Evolutionary conservation across 2,329 filamentous ascomycete species (phyloP).

Genomic region (Phoma sp.): DNA sequence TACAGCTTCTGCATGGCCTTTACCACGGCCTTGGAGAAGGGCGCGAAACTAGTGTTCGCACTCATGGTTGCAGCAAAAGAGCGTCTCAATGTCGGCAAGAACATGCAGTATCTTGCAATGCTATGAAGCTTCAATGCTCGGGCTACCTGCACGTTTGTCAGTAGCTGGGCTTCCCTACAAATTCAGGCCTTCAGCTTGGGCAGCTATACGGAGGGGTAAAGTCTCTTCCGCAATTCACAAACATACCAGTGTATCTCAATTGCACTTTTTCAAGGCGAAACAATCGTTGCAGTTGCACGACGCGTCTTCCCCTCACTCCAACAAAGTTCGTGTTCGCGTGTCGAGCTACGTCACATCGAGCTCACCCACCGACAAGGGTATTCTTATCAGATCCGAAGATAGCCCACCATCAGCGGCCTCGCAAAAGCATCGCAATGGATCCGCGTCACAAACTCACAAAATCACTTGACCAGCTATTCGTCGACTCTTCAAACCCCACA

Average conservation of each 20-base stretch:
- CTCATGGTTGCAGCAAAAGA: constrained; percentile 49
- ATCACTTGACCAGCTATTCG: constrained; percentile 34
- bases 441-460: constrained; percentile 46
- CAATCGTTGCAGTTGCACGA: neutral
- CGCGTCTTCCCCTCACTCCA: neutral
- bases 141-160: constrained; percentile 4
- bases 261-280: neutral
- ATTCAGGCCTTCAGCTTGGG: neutral
- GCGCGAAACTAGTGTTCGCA: constrained; percentile 56
- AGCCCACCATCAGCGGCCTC: constrained; percentile 15
- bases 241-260: neutral
- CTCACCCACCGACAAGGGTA: constrained; percentile 16
- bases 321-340: constrained; percentile 25
- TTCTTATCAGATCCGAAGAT: constrained; percentile 48
- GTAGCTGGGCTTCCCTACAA: neutral
- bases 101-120: constrained; percentile 32
- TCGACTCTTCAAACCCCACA: constrained; percentile 10
- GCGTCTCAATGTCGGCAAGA: constrained; percentile 45
- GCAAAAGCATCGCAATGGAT: constrained; percentile 32
- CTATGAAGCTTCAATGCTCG: constrained; percentile 1
- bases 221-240: neutral
- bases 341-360: constrained; percentile 16
- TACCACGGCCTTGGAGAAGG: constrained; percentile 74
- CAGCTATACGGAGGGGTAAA: neutral
- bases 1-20: constrained; percentile 81